A percentile compares a stretch with the other conserved stretches of the same genome.
Conservation (phyloP, 257 asterid genomes). For the Solanum habrochaites region DNA sequence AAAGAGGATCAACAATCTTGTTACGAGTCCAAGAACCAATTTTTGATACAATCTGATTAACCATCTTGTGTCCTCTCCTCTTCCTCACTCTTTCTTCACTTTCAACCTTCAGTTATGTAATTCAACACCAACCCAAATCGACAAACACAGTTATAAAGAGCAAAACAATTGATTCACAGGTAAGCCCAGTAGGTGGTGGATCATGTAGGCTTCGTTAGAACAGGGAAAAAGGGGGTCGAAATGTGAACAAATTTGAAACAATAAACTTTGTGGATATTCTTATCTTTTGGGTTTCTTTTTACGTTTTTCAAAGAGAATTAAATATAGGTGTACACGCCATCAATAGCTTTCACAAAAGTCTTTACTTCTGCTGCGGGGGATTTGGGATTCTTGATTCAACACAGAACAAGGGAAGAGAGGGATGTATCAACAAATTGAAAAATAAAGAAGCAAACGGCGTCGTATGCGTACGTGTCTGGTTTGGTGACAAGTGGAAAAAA, state of each 20-base stretch:
- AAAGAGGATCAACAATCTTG: slow-evolving; percentile 66
- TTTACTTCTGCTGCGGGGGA: background rate
- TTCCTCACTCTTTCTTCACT: background rate
- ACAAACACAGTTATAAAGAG: background rate
- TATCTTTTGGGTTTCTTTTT: background rate
- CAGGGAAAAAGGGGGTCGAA: background rate
- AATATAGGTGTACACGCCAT: background rate
- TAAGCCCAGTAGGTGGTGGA: background rate
- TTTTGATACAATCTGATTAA: slow-evolving; percentile 27
- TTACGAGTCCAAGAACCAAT: slow-evolving; percentile 45
- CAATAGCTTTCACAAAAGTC: background rate
- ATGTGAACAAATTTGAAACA: background rate
- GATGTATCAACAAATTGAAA: background rate
- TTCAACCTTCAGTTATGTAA: background rate
- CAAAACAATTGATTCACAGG: background rate
- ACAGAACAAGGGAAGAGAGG: background rate
- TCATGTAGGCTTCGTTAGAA: background rate
- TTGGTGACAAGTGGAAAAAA: background rate
- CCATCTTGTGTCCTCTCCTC: background rate
- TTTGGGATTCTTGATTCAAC: background rate
- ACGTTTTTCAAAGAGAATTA: background rate
- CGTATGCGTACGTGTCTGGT: background rate
- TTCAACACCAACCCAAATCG: background rate
- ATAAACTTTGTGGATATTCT: background rate
- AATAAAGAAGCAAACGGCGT: background rate